phyloP scores from a whole-genome alignment of 495 filamentous ascomycete genomes.

The Monascus purpureus region DNA sequence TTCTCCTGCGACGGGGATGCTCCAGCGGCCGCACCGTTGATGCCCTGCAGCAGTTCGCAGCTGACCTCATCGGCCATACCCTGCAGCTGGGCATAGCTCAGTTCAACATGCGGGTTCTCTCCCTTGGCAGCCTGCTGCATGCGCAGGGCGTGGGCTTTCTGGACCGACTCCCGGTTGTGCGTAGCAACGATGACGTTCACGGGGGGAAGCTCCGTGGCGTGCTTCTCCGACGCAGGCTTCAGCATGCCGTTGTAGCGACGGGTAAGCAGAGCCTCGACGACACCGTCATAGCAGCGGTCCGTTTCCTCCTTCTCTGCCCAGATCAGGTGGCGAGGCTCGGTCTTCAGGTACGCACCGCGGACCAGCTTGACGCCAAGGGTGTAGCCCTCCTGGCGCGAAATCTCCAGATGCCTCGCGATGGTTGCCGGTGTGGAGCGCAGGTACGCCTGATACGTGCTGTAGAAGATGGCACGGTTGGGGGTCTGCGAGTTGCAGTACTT shows the following conservation, averaged over 20 bases:
- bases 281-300: constrained; percentile 47
- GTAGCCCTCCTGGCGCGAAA: constrained; percentile 52
- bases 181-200: constrained; percentile 69
- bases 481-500: constrained; percentile 57
- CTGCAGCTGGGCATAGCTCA: constrained; percentile 82
- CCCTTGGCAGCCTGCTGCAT: constrained; percentile 31
- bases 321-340: constrained; percentile 65
- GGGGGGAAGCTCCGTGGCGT: constrained; percentile 37
- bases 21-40: constrained; percentile 14
- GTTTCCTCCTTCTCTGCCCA: constrained; percentile 76
- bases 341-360: constrained; percentile 75
- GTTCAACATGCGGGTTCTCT: constrained; percentile 34
- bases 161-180: constrained; percentile 80
- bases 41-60: constrained; percentile 56
- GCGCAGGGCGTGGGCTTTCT: constrained; percentile 48
- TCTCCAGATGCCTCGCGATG: constrained; percentile 51
- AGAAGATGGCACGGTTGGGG: constrained; percentile 49
- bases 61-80: constrained; percentile 96
- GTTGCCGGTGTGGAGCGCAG: constrained; percentile 53
- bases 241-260: constrained; percentile 40
- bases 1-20: constrained; percentile 20
- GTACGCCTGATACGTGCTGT: constrained; percentile 75
- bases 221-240: constrained; percentile 19
- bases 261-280: constrained; percentile 43
- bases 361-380: constrained; percentile 85